Evolutionary conservation across 108 stramenopile genomes (phyloP).

Genomic region (Skeletonema potamos): DNA sequence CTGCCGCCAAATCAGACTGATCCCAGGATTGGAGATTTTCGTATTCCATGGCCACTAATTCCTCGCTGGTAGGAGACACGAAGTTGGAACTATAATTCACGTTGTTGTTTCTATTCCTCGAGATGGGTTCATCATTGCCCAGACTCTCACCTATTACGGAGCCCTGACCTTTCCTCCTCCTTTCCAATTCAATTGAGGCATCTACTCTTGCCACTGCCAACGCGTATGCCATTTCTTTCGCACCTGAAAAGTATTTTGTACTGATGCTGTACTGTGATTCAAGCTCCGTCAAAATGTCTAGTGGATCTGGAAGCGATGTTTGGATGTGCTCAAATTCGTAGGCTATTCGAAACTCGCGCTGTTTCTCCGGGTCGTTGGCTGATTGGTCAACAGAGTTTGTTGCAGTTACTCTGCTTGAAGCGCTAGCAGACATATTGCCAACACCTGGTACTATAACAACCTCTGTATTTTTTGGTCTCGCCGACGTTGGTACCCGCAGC

Average conservation of each 20-base stretch:
- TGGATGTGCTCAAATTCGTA: constrained; percentile 44
- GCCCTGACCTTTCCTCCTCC: constrained; percentile 23
- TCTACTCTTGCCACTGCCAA: constrained; percentile 45
- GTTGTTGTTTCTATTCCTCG: constrained; percentile 23
- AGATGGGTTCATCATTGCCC: constrained; percentile 8
- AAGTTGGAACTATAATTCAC: background rate
- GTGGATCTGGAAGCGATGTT: constrained; percentile 11
- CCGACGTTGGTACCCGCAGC: constrained; percentile 8
- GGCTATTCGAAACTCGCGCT: constrained; percentile 36
- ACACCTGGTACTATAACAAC: constrained; percentile 7
- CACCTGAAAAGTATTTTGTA: constrained; percentile 39
- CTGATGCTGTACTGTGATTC: constrained; percentile 29
- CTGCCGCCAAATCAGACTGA: constrained; percentile 23
- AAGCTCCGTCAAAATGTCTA: constrained; percentile 24
- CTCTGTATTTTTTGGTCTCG: background rate
- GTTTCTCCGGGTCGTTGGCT: constrained; percentile 8
- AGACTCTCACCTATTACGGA: constrained; percentile 10
- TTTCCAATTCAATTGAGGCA: constrained; percentile 18
- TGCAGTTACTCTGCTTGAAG: background rate
- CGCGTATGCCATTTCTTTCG: constrained; percentile 48
- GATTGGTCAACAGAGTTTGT: background rate
- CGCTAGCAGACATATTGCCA: background rate
- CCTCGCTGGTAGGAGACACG: constrained; percentile 26
- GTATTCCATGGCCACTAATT: constrained; percentile 42
- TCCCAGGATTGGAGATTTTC: constrained; percentile 30